These are phyloP conservation scores for Pyrenophora graminea DNA, from an alignment of 2,329 filamentous ascomycete species.

Conservation along the genomic window DNA sequence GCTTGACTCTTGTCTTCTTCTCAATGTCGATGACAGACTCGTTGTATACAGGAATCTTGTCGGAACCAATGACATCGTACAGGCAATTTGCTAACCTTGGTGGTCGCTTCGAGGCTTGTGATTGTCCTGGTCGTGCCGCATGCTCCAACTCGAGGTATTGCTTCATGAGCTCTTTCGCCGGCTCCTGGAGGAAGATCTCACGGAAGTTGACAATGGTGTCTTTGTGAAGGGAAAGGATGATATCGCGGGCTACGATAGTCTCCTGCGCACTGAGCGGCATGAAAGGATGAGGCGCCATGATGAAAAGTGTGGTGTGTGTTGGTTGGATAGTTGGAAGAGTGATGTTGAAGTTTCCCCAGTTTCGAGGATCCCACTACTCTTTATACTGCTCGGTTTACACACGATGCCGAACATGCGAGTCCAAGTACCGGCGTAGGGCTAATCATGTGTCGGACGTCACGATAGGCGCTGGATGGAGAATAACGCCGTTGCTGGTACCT, in stretches of 20 bases:
- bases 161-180: conserved; percentile 54
- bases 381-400: no score
- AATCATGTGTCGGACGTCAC: no score
- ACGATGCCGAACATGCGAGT: no score
- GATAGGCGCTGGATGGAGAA: no score
- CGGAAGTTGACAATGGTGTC: conserved; percentile 51
- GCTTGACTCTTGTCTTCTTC: conserved; percentile 47
- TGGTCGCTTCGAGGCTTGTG: conserved; percentile 50
- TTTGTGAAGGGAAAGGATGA: conserved; percentile 52
- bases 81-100: conserved; percentile 58
- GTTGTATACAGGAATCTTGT: conserved; percentile 58
- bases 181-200: conserved; percentile 58
- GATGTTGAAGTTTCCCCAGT: background rate
- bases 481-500: no score
- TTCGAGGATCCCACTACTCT: no score
- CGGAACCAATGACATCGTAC: conserved; percentile 60
- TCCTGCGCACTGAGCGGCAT: conserved; percentile 61
- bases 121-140: conserved; percentile 40
- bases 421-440: no score
- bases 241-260: conserved; percentile 55
- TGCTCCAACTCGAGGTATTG: conserved; percentile 56
- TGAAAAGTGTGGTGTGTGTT: background rate
- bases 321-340: no score
- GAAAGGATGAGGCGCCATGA: conserved; percentile 56
- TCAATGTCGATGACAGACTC: conserved; percentile 59